phyloP scores from a whole-genome alignment of 2,329 filamentous ascomycete genomes.

The Aureobasidium melanogenum region DNA sequence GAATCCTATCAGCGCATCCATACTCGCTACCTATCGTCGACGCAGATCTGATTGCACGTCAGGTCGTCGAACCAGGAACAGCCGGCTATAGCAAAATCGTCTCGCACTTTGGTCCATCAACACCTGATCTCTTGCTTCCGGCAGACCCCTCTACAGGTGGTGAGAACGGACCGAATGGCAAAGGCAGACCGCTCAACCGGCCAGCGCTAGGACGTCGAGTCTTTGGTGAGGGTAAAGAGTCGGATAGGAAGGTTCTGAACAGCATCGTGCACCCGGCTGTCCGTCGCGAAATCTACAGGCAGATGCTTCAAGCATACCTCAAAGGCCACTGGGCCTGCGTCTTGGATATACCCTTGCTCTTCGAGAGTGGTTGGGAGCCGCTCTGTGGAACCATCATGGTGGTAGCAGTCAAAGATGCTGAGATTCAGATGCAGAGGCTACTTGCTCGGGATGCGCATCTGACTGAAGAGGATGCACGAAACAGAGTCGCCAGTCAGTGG shows the following conservation, averaged over 20 bases:
- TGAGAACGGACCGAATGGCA: slow-evolving; percentile 48
- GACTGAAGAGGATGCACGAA: slow-evolving; percentile 75
- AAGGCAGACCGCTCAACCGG: slow-evolving; percentile 70
- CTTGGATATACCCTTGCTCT: slow-evolving; percentile 83
- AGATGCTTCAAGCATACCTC: slow-evolving; percentile 64
- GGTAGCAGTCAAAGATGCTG: slow-evolving; percentile 72
- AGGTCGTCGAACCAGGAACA: slow-evolving; percentile 90
- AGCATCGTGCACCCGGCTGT: slow-evolving; percentile 90
- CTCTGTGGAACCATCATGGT: slow-evolving; percentile 81
- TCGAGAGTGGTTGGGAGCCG: slow-evolving; percentile 77
- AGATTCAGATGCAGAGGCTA: slow-evolving; percentile 72
- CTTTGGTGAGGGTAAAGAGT: slow-evolving; percentile 69
- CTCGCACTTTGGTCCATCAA: slow-evolving; percentile 67
- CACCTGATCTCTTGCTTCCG: slow-evolving; percentile 73
- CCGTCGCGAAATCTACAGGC: slow-evolving; percentile 67
- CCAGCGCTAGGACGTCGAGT: slow-evolving; percentile 76
- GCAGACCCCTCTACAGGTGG: slow-evolving; percentile 34
- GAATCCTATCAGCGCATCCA: slow-evolving; percentile 67
- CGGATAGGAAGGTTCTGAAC: slow-evolving; percentile 72
- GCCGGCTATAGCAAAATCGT: slow-evolving; percentile 76
- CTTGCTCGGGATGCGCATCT: slow-evolving; percentile 68
- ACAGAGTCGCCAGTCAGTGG: slow-evolving; percentile 76
- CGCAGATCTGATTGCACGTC: slow-evolving; percentile 81
- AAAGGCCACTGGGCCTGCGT: slow-evolving; percentile 79
- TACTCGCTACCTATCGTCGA: slow-evolving; percentile 88